A percentile compares a stretch with the other conserved stretches of the same genome.
Conservation (phyloP, 2,329 filamentous ascomycete genomes). For the Alternaria rosae region DNA sequence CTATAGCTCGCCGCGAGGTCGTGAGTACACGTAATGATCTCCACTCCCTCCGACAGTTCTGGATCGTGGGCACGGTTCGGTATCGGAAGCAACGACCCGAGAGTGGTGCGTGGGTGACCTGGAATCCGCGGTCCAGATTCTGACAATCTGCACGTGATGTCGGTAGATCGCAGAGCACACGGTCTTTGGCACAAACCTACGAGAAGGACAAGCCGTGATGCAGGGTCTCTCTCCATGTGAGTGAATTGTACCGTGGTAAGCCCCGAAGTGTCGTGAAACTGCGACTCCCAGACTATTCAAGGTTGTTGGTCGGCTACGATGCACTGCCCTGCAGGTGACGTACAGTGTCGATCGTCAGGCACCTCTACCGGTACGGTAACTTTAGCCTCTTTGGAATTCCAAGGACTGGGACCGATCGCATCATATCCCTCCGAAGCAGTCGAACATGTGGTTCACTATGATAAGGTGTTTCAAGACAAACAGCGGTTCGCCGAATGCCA, state of each 20-base stretch:
- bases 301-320: background rate
- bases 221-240: background rate
- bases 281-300: background rate
- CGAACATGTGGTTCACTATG: background rate
- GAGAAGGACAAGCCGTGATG: background rate
- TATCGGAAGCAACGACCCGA: background rate
- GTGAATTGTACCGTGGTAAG: background rate
- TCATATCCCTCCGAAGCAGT: background rate
- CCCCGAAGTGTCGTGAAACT: background rate
- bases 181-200: background rate
- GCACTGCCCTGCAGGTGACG: background rate
- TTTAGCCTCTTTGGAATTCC: background rate
- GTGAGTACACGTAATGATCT: conserved; percentile 13
- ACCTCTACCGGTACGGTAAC: background rate
- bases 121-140: background rate
- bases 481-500: background rate
- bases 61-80: background rate
- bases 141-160: background rate
- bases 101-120: background rate
- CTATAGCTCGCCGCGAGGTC: background rate
- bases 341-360: background rate
- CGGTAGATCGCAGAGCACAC: background rate
- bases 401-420: background rate
- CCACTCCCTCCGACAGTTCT: background rate
- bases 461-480: background rate